These are phyloP conservation scores for Trichoderma sp. DNA, from an alignment of 2,329 filamentous ascomycete species.

Conservation along the genomic window DNA sequence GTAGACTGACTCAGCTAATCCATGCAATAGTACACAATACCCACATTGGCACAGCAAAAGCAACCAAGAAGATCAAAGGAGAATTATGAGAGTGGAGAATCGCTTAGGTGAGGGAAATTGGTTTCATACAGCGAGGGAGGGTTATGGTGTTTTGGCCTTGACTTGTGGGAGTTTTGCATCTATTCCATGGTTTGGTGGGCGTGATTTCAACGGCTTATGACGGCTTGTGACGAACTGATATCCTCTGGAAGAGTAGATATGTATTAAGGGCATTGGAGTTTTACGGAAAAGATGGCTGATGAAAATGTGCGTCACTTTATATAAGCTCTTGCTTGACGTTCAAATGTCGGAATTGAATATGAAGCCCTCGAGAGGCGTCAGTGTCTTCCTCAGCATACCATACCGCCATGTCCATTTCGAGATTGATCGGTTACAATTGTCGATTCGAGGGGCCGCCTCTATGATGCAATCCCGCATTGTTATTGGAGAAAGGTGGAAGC, in stretches of 20 bases:
- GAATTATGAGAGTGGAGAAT: slow-evolving; percentile 32
- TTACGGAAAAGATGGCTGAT: slow-evolving; percentile 13
- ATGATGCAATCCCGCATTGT: not conserved
- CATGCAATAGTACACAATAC: slow-evolving; percentile 71
- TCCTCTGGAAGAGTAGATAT: slow-evolving; percentile 10
- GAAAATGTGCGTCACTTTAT: not conserved
- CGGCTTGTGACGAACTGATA: slow-evolving; percentile 11
- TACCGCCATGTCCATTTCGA: not conserved
- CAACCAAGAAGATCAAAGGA: slow-evolving; percentile 61
- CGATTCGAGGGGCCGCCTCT: not conserved
- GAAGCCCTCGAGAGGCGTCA: not conserved
- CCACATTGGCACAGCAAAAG: slow-evolving; percentile 86
- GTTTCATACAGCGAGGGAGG: not conserved
- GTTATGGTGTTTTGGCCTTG: not conserved
- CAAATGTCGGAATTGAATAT: not conserved
- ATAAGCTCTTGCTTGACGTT: not conserved
- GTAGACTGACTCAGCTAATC: slow-evolving; percentile 20
- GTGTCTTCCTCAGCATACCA: not conserved
- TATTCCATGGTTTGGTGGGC: slow-evolving; percentile 16
- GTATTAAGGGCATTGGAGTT: not conserved
- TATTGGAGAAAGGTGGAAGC: not conserved
- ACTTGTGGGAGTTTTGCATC: slow-evolving; percentile 17
- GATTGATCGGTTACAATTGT: not conserved
- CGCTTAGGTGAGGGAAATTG: not conserved
- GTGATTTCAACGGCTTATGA: slow-evolving; percentile 16